phyloP scores from a whole-genome alignment of 208 protist species.

The Trypanosoma mega region DNA sequence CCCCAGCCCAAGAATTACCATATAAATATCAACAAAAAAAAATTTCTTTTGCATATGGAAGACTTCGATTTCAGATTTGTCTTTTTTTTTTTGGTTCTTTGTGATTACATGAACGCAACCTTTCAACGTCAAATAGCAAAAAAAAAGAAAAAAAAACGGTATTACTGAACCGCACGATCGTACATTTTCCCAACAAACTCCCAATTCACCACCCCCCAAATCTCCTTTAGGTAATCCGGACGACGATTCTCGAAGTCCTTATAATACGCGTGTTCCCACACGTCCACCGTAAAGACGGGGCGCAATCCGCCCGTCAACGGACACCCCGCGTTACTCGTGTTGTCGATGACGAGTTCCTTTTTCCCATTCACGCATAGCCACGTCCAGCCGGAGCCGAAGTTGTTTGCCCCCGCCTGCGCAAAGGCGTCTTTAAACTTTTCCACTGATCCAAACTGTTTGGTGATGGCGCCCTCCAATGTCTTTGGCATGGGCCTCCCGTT shows the following conservation, averaged over 20 bases:
- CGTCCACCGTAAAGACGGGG: constrained; percentile 89
- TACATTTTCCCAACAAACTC: constrained; percentile 69
- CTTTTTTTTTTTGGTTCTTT: background rate
- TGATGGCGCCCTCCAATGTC: constrained; percentile 66
- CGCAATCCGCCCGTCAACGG: constrained; percentile 67
- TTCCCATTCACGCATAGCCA: constrained; percentile 91
- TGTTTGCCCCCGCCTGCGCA: constrained; percentile 62
- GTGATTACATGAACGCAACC: constrained; percentile 6
- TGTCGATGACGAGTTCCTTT: constrained; percentile 79
- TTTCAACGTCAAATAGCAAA: background rate
- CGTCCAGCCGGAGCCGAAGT: constrained; percentile 95
- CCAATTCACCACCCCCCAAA: constrained; percentile 91
- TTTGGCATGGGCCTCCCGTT: constrained; percentile 65
- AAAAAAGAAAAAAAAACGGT: constrained; percentile 13
- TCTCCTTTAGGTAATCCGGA: constrained; percentile 86
- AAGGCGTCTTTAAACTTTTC: constrained; percentile 91
- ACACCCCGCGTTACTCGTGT: constrained; percentile 90
- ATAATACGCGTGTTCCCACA: constrained; percentile 97
- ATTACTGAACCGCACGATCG: constrained; percentile 43
- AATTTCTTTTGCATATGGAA: too few relatives aligned
- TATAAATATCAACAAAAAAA: too few relatives aligned
- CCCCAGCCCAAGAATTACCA: too few relatives aligned
- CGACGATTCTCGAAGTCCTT: constrained; percentile 92
- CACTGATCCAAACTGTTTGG: constrained; percentile 76
- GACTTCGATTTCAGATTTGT: too few relatives aligned